phyloP scores from a whole-genome alignment of 345 rosid species.

The Xanthoceras sorbifolium region DNA sequence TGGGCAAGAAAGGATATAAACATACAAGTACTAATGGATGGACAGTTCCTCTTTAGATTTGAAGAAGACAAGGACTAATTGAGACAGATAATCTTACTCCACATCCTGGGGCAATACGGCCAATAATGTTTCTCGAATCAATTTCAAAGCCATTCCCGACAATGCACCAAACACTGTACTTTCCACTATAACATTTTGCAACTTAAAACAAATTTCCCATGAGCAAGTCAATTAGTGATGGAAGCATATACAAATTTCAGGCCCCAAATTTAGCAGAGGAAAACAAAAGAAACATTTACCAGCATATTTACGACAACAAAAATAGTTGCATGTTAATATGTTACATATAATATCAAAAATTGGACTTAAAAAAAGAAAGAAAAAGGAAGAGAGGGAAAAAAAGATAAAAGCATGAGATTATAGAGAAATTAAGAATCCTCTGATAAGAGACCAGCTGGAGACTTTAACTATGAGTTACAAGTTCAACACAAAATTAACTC shows the following conservation, averaged over 20 bases:
- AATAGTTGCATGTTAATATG: background rate
- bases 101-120: background rate
- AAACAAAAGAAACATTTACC: background rate
- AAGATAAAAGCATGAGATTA: background rate
- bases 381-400: background rate
- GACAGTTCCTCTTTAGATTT: background rate
- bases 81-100: background rate
- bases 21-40: background rate
- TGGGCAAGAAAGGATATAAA: background rate
- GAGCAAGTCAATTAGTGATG: background rate
- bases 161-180: background rate
- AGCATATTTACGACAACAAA: background rate
- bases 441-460: background rate
- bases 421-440: background rate
- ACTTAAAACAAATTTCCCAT: background rate
- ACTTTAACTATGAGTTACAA: background rate
- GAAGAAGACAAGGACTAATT: background rate
- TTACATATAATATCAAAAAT: background rate
- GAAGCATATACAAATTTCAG: background rate
- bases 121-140: background rate
- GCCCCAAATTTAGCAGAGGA: background rate
- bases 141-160: background rate
- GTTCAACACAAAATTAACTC: background rate
- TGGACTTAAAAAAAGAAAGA: background rate
- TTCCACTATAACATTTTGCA: background rate